Base-by-base conservation (phyloP, 768 basidiomycete species). In the Sistotremastrum niveocremeum region DNA sequence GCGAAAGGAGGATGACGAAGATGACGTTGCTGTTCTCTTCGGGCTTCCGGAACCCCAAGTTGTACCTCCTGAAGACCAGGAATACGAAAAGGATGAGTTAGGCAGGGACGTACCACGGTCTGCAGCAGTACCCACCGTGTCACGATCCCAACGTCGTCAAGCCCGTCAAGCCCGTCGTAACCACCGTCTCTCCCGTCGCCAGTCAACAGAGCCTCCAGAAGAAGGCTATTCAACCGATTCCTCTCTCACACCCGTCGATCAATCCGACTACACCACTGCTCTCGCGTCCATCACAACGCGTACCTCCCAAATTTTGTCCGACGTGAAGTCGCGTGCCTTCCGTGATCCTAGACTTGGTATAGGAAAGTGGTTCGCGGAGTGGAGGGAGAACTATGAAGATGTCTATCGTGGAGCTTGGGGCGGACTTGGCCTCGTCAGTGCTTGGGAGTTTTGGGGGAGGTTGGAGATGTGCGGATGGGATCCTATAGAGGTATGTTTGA, bases 361-460 rank as follows among this genome's bases (percentile, higher is more conserved):
- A 38, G 83, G 70, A 42, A 59, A 69, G 58, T 52, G 75, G 63
- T 81, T 81, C 46, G 71, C 68, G 1, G 70, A 67, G 48, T 97
- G 93, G 93, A 69, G 89, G 45, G 69, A 74, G 49, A 71, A 69
- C 50, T 89, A 82, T 53, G 68, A 68, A 4, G 91, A 97, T 51
- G 88, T 74, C 49, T 97, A 94, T 63, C 65, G 72, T 2, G 80
- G 84, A 36, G 93, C 93, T 4, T 97, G 86, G 70, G 91, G 91
- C 41, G 86, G 90, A 4, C 66, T 93, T 45, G 88, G 82, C 1
- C 71, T 90, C 38, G 79, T 93, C 1, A 80, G 80, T 42, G 85
- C 86, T 41, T 94, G 90, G 89, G 90, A 91, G 61, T 94, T 91
- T 60, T 93, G 88, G 87, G 77, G 77, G n/a, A 69, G 89, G 46